Evolutionary conservation across 306 rosid species (phyloP).

Genomic region (Dryas drummondii): DNA sequence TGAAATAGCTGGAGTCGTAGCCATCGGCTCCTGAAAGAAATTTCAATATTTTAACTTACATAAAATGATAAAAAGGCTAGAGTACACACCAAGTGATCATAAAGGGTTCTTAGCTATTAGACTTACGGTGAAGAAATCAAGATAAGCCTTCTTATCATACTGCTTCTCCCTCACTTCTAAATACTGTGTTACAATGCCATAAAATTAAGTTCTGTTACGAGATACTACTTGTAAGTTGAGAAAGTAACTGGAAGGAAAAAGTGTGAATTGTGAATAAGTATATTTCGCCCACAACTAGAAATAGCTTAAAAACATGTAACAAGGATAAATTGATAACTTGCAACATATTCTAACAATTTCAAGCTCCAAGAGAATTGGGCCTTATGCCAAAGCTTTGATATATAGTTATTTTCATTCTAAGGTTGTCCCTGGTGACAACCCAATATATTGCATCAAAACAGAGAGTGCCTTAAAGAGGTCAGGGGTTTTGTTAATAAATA

Average conservation of each 20-base stretch:
- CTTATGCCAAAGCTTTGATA: neutral
- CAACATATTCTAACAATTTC: neutral
- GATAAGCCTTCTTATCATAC: slow-evolving; percentile 73
- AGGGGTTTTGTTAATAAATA: neutral
- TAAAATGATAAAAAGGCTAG: slow-evolving; percentile 2
- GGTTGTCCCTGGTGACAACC: neutral
- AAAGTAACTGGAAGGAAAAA: neutral
- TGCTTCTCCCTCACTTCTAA: slow-evolving; percentile 95
- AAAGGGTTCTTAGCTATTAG: slow-evolving; percentile 5
- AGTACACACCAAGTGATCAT: neutral
- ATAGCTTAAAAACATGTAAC: neutral
- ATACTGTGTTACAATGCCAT: slow-evolving; percentile 40
- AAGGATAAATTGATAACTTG: neutral
- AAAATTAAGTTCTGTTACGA: slow-evolving; percentile 22
- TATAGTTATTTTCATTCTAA: neutral
- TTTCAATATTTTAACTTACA: slow-evolving; percentile 11
- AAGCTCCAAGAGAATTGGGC: neutral
- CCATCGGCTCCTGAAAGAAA: slow-evolving; percentile 52
- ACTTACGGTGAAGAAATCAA: slow-evolving; percentile 82
- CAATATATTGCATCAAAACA: neutral
- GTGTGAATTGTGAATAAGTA: neutral
- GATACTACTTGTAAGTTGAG: neutral
- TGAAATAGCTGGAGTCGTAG: slow-evolving; percentile 57
- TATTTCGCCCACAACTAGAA: neutral
- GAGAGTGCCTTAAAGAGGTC: neutral